Conservation (phyloP, 805 yeast genomes). For the Pichia nanzhaoensis region DNA sequence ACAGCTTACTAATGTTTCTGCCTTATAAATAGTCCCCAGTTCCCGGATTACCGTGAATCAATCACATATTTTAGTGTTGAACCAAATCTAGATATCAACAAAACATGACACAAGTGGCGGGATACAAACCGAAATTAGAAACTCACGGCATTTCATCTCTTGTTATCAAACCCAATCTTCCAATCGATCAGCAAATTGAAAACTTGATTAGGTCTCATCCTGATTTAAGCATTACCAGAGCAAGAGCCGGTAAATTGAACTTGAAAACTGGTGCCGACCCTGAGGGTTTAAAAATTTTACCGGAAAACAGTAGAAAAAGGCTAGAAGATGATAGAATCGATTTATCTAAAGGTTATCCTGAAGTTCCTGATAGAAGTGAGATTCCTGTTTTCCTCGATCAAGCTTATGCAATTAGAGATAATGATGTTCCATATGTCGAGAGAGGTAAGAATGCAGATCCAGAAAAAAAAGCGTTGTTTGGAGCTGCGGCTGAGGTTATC, state of each 20-base stretch:
- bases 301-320: slow-evolving; percentile 25
- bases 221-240: slow-evolving; percentile 10
- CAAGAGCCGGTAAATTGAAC: neutral
- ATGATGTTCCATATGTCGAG: slow-evolving; percentile 30
- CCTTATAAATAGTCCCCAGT: no score
- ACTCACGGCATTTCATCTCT: neutral
- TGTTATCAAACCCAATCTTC: slow-evolving; percentile 5
- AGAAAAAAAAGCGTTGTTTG: slow-evolving; percentile 35
- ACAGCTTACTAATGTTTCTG: no score
- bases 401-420: slow-evolving; percentile 32
- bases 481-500: slow-evolving; percentile 36
- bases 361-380: slow-evolving; percentile 26
- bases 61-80: no score
- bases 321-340: slow-evolving; percentile 33
- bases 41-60: no score
- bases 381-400: slow-evolving; percentile 37
- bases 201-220: slow-evolving; percentile 10
- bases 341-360: slow-evolving; percentile 34
- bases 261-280: slow-evolving; percentile 15
- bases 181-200: slow-evolving; percentile 15
- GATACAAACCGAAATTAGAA: no score
- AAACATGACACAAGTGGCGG: no score
- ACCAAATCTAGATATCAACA: no score
- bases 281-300: slow-evolving; percentile 22
- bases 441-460: slow-evolving; percentile 35